Percentiles rank a stretch among this genome's conserved stretches.
Evolutionary conservation across 768 basidiomycete genomes (phyloP).

Genomic region (Naganishia friedmannii): DNA sequence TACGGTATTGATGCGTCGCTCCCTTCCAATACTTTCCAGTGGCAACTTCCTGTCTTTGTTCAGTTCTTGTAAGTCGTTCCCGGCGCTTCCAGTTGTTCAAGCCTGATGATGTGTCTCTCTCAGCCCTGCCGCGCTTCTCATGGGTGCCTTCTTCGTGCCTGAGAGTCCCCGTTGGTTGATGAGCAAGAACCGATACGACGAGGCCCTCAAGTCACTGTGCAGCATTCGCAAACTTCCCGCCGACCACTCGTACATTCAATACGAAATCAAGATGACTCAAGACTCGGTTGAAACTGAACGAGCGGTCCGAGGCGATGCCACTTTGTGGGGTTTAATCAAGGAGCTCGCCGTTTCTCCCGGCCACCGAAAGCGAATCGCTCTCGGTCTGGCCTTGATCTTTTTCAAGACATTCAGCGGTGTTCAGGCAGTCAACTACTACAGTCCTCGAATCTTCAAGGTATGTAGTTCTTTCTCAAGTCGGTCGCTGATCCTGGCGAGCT

Average conservation of each 20-base stretch:
- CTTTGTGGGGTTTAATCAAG: slow-evolving; percentile 38
- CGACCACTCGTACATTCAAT: slow-evolving; percentile 39
- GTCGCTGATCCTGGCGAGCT: neutral
- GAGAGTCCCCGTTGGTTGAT: slow-evolving; percentile 41
- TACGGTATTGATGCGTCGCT: slow-evolving; percentile 35
- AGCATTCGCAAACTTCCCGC: slow-evolving; percentile 44
- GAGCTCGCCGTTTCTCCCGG: slow-evolving; percentile 35
- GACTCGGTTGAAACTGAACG: slow-evolving; percentile 36
- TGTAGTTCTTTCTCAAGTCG: neutral
- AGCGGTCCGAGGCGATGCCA: slow-evolving; percentile 33
- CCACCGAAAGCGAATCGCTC: slow-evolving; percentile 35
- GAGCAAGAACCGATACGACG: slow-evolving; percentile 35
- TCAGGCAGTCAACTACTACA: slow-evolving; percentile 41
- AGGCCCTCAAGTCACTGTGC: slow-evolving; percentile 39
- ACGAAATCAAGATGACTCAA: slow-evolving; percentile 42
- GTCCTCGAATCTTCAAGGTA: slow-evolving; percentile 40
- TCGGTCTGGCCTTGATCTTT: slow-evolving; percentile 32
- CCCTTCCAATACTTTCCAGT: slow-evolving; percentile 33
- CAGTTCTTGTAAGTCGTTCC: slow-evolving; percentile 31
- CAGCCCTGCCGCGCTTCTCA: slow-evolving; percentile 36
- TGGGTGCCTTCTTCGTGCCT: slow-evolving; percentile 32
- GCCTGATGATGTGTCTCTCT: slow-evolving; percentile 12
- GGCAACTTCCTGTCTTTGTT: slow-evolving; percentile 35
- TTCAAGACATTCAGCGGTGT: slow-evolving; percentile 32
- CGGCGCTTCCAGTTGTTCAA: slow-evolving; percentile 4